phyloP scores from a whole-genome alignment of 306 rosid genomes.

The Vigna angularis region DNA sequence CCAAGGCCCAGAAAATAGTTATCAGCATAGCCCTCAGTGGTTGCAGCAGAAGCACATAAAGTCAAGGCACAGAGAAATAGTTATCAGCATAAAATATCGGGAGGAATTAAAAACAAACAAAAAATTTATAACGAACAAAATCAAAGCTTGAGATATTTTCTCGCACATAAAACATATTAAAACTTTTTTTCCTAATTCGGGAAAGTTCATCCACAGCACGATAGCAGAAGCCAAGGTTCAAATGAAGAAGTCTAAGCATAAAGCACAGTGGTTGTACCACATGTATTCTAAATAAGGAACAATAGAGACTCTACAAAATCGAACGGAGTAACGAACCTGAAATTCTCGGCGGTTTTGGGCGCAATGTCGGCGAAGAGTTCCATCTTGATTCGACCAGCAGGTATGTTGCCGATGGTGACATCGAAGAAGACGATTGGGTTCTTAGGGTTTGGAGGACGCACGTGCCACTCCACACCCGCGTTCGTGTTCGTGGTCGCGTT shows the following conservation, averaged over 20 bases:
- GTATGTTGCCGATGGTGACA: conserved; percentile 93
- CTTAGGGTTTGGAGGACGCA: conserved; percentile 96
- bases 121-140: too few species aligned
- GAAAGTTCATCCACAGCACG: neutral
- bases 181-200: neutral
- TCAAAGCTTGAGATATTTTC: neutral
- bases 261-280: neutral
- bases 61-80: neutral
- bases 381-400: conserved; percentile 98
- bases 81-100: neutral
- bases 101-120: too few species aligned
- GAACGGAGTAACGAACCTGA: conserved; percentile 53
- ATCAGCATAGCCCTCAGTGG: neutral
- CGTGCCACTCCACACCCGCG: conserved; percentile 87
- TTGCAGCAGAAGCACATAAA: neutral
- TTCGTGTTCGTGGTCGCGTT: neutral
- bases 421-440: conserved; percentile 97
- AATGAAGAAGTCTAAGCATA: neutral
- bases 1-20: neutral
- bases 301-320: neutral
- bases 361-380: conserved; percentile 97
- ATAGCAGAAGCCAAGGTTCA: neutral
- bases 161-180: neutral
- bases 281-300: neutral
- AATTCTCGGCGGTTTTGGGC: conserved; percentile 92